Percentiles rank a stretch among this genome's conserved stretches.
Conservation (phyloP, 345 rosid species). For the Durio zibethinus region DNA sequence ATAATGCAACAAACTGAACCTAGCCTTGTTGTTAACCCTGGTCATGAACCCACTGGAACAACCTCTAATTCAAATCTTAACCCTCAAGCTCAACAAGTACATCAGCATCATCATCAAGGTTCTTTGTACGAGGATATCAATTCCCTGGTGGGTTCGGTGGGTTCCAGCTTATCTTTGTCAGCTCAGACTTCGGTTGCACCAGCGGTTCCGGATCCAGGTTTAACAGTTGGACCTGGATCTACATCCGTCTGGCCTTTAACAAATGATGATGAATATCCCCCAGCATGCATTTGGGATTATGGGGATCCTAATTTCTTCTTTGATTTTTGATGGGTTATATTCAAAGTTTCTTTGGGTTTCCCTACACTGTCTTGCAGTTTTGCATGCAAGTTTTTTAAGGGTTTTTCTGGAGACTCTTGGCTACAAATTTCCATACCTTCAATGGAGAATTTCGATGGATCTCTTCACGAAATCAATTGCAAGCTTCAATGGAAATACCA, state of each 20-base stretch:
- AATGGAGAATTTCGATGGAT: not conserved
- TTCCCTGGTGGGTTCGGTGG: conserved; percentile 43
- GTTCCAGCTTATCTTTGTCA: conserved; percentile 42
- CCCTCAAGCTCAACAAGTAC: conserved; percentile 10
- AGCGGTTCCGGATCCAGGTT: conserved; percentile 38
- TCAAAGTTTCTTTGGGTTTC: not conserved
- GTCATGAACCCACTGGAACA: not conserved
- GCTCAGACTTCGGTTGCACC: conserved; percentile 39
- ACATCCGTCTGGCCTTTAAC: conserved; percentile 60
- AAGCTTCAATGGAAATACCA: not conserved
- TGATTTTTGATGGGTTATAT: conserved; percentile 38
- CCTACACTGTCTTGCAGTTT: not conserved
- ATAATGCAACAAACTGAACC: conserved; percentile 12
- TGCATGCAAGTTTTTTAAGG: conserved; percentile 9
- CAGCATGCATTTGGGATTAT: conserved; percentile 59
- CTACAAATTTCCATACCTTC: not conserved
- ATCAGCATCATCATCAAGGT: conserved; percentile 25
- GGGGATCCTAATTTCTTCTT: conserved; percentile 47
- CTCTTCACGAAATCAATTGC: not conserved
- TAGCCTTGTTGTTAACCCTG: conserved; percentile 3
- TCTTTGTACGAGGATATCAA: conserved; percentile 30
- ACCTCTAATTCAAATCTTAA: conserved; percentile 28
- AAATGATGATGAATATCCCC: conserved; percentile 52
- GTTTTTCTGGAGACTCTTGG: not conserved
- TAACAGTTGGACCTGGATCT: conserved; percentile 40